Conservation (phyloP, 495 filamentous ascomycete genomes). For the Tuber aestivum region DNA sequence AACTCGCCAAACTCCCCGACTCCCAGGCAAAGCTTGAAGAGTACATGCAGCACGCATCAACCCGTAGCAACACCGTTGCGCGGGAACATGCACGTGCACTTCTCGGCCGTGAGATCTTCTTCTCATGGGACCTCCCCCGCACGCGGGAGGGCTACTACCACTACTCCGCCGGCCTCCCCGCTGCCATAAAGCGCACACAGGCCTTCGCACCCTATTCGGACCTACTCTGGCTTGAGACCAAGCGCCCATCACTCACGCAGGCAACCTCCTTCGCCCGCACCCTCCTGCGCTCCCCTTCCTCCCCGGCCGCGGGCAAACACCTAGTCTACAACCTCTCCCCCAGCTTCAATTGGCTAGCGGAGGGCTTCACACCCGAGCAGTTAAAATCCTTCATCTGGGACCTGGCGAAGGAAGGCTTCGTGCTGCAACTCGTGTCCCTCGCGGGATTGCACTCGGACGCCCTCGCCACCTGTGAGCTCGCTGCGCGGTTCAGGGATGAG, state of each 20-base stretch:
- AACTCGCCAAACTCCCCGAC: conserved; percentile 60
- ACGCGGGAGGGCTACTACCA: conserved; percentile 96
- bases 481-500: conserved; percentile 72
- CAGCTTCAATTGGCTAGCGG: conserved; percentile 96
- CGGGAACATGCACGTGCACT: conserved; percentile 62
- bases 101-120: conserved; percentile 58
- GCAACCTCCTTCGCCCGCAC: conserved; percentile 66
- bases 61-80: conserved; percentile 60
- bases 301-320: conserved; percentile 58
- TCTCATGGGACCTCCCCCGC: conserved; percentile 85
- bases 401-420: conserved; percentile 85
- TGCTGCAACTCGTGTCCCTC: conserved; percentile 85
- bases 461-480: conserved; percentile 78
- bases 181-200: conserved; percentile 86
- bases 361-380: conserved; percentile 75
- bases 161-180: conserved; percentile 77
- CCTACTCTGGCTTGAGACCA: conserved; percentile 95
- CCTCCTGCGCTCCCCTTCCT: conserved; percentile 50
- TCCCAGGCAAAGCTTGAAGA: conserved; percentile 55
- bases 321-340: conserved; percentile 94
- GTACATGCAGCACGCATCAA: conserved; percentile 57
- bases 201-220: conserved; percentile 90
- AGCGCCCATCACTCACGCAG: conserved; percentile 72
- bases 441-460: conserved; percentile 87
- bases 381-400: conserved; percentile 93